phyloP scores from a whole-genome alignment of 331 rosid genomes.

The Malus hybrid region DNA sequence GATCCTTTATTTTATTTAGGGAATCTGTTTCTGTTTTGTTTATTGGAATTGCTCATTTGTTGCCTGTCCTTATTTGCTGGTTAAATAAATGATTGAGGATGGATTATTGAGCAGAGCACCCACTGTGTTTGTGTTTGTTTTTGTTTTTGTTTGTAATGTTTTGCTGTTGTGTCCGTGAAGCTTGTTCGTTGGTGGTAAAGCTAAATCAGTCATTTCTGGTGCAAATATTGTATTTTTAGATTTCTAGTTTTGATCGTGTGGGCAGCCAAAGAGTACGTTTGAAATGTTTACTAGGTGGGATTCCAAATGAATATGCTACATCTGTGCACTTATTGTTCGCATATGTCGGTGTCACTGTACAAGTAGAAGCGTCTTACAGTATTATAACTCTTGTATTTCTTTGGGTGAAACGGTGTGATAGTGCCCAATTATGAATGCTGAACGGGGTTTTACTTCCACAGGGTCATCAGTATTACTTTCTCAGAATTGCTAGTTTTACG shows the following conservation, averaged over 20 bases:
- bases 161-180: background rate
- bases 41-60: background rate
- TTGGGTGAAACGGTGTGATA: background rate
- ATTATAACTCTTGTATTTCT: background rate
- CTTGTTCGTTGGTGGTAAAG: background rate
- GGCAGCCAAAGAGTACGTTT: background rate
- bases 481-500: background rate
- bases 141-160: background rate
- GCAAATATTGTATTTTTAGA: background rate
- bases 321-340: background rate
- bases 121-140: background rate
- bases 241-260: background rate
- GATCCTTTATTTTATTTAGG: background rate
- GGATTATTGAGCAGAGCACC: background rate
- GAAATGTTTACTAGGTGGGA: background rate
- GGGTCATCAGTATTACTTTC: background rate
- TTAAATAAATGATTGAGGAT: background rate
- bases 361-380: background rate
- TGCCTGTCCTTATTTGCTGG: background rate
- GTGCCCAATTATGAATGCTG: background rate
- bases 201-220: background rate
- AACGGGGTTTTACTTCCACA: background rate
- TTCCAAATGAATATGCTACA: background rate
- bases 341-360: background rate
- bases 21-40: background rate